Percentiles rank a stretch among this genome's conserved stretches.
phyloP scores from a whole-genome alignment of 352 stramenopile species.

The Phytophthora idaei region DNA sequence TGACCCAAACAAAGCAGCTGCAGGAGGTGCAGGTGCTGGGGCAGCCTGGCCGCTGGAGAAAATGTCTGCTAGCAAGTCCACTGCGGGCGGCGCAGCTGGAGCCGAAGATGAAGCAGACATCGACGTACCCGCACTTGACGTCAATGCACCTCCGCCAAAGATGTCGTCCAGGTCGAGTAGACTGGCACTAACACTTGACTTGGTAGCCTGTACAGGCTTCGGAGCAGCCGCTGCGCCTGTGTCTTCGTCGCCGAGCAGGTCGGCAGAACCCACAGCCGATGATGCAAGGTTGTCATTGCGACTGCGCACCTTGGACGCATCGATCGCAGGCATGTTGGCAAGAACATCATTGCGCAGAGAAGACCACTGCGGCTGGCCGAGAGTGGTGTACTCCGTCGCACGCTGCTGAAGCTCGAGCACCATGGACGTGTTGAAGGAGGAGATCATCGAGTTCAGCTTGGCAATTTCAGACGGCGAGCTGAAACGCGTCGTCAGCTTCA shows the following conservation, averaged over 20 bases:
- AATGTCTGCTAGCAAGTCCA: constrained; percentile 96
- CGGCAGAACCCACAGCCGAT: constrained; percentile 41
- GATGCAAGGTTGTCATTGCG: constrained; percentile 61
- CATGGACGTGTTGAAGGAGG: constrained; percentile 91
- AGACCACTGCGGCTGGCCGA: constrained; percentile 83
- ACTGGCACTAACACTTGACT: constrained; percentile 53
- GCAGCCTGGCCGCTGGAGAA: constrained; percentile 71
- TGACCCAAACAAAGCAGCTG: constrained; percentile 20
- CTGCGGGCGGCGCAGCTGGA: constrained; percentile 36
- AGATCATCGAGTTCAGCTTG: constrained; percentile 88
- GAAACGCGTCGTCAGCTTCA: constrained; percentile 96
- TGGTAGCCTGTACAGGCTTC: constrained; percentile 29
- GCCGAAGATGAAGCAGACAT: constrained; percentile 33
- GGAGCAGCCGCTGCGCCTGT: constrained; percentile 14
- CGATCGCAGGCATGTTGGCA: constrained; percentile 94
- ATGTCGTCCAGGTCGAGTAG: constrained; percentile 97
- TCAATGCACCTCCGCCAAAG: constrained; percentile 80
- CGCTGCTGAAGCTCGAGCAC: constrained; percentile 97
- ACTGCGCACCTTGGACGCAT: constrained; percentile 81
- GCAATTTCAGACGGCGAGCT: constrained; percentile 63
- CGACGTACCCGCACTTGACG: constrained; percentile 24
- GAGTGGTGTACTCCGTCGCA: constrained; percentile 94
- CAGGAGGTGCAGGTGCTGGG: constrained; percentile 33
- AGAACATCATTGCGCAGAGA: constrained; percentile 89
- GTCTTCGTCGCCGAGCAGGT: constrained; percentile 84